Percentiles rank a stretch among this genome's conserved stretches.
Conservation (phyloP, 257 asterid species). For the Marsdenia floribunda region DNA sequence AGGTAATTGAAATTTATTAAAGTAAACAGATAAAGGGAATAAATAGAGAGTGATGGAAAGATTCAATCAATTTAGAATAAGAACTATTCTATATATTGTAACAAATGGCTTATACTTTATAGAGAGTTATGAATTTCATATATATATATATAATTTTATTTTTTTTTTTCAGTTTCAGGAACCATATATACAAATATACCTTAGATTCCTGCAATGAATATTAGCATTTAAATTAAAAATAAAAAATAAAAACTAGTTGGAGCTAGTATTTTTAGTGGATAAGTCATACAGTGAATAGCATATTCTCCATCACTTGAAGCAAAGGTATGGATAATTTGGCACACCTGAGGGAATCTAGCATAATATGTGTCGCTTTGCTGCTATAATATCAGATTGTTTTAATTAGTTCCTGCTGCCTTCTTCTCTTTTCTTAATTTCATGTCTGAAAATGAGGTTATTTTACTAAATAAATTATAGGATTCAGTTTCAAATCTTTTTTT, state of each 20-base stretch:
- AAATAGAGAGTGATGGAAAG: not conserved
- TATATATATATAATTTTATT: not conserved
- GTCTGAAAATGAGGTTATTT: no score
- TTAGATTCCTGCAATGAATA: constrained; percentile 1
- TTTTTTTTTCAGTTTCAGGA: not conserved
- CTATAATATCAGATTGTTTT: no score
- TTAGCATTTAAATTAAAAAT: not conserved
- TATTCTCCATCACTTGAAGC: constrained; percentile 2
- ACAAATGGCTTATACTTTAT: not conserved
- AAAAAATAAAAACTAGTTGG: not conserved
- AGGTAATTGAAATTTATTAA: no score
- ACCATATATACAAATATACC: not conserved
- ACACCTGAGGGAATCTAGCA: not conserved
- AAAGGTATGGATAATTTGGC: not conserved
- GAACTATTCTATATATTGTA: not conserved
- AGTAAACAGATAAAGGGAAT: not conserved
- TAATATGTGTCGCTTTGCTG: not conserved
- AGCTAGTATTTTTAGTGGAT: not conserved
- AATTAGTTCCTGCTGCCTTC: not conserved
- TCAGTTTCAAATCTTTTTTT: no score
- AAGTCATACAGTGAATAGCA: not conserved
- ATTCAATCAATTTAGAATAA: not conserved
- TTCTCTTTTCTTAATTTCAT: not conserved
- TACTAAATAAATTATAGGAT: not conserved
- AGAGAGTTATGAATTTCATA: not conserved